Evolutionary conservation across 1,139 yeast genomes (phyloP), one percentile per base, ranked within the genome.

Genomic region (Suhomyces taliae): DNA sequence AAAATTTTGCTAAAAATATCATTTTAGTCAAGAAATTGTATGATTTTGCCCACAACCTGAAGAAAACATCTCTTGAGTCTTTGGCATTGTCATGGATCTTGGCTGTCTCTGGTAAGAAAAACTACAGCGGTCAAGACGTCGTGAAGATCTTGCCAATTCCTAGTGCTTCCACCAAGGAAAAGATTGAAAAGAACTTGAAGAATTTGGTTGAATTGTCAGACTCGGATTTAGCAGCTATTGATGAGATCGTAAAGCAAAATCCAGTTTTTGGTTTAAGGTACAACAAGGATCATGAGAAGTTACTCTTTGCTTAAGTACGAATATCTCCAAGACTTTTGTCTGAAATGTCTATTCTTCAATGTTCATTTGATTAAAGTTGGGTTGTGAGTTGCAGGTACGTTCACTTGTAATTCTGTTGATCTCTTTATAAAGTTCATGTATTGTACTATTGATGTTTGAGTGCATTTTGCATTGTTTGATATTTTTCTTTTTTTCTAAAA

Each of bases 81-180:
- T 68, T 89, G 49, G 86, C 96, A 0, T 69, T 90, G 36, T 83
- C 88, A 6, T 90, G 95, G 95, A 67, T 88, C 52, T 60, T 74
- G 52, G 68, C 70, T 12, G 54, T 70, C 27, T 65, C 73, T 0
- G 66, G 61, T 7, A 53, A 58, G 8, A 50, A 56, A 39, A 59
- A 65, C 40, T 69, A 56, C 47, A 51, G 54, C 40, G 78, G 70
- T 54, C 71, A 59, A 41, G 62, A 58, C 57, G 72, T 64, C 40
- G 79, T 77, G 50, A 74, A 71, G 47, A 74, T 88, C 42, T 65
- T 90, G 39, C 95, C 96, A 37, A 87, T 89, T 61, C 96, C 96
- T 26, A 85, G 90, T 45, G 83, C 88, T 8, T 76, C 90, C 7
- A 78, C 83, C 27, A 67, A 69, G 8, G 74, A 65, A 12, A 82